Percentiles rank a stretch among this genome's conserved stretches.
These are phyloP conservation scores for Orbilia quercus DNA, from an alignment of 2,329 filamentous ascomycete genomes.

Conservation along the genomic window DNA sequence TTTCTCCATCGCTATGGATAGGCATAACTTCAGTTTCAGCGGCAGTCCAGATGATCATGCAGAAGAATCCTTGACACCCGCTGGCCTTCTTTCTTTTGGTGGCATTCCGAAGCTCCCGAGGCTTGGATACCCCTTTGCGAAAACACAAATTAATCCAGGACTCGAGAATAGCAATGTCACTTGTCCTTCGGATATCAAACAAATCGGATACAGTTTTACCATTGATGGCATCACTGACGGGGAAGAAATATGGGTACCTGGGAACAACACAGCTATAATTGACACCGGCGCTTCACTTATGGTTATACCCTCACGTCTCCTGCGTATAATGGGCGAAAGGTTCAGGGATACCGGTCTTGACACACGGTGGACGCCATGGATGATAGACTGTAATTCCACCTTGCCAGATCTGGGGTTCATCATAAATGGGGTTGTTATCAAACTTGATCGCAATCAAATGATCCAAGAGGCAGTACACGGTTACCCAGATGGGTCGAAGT, in stretches of 20 bases:
- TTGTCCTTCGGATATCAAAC: conserved; percentile 28
- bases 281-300: conserved; percentile 32
- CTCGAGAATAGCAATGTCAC: conserved; percentile 1
- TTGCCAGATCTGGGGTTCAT: conserved; percentile 34
- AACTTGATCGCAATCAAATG: conserved; percentile 27
- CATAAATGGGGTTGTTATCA: conserved; percentile 35
- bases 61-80: not conserved
- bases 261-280: conserved; percentile 8
- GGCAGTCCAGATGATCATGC: too few species aligned
- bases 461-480: not conserved
- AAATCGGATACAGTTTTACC: conserved; percentile 43
- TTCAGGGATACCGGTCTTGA: not conserved
- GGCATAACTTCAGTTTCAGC: not conserved
- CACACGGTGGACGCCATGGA: not conserved
- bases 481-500: not conserved
- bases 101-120: conserved; percentile 29
- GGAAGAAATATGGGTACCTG: not conserved
- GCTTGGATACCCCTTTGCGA: conserved; percentile 39
- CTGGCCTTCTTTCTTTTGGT: conserved; percentile 30
- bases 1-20: conserved; percentile 29
- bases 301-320: conserved; percentile 7
- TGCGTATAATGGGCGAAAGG: not conserved
- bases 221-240: conserved; percentile 35
- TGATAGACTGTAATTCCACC: conserved; percentile 24
- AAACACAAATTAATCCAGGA: conserved; percentile 32